Evolutionary conservation across 352 stramenopile genomes (phyloP), one percentile per base, ranked within the genome.

Genomic region (Phytopythium vexans): DNA sequence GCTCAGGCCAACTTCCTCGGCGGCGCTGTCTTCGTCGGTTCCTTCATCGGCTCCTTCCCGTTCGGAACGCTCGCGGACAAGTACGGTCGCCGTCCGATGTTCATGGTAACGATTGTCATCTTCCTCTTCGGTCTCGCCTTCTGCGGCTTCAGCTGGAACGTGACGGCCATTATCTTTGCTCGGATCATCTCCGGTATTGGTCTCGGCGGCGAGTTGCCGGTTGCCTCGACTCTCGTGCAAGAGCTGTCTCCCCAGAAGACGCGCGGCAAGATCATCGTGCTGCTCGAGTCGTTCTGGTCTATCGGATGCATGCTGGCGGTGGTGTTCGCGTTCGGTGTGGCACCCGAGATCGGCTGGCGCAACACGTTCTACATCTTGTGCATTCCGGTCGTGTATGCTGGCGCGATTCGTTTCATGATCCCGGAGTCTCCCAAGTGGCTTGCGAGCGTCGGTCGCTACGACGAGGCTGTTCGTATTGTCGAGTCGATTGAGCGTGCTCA

Each of bases 401-500:
- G 62, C 36, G 65, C 78, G 8, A 74, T 89, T 35, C 70, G 72
- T 15, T 69, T 82, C 33, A 68, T 47, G 27, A 70, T 88, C 41
- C 79, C 74, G 0, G 79, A 89, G 60, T 88, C 76, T n/a, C 76
- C 79, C 41, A 85, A 86, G 59, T 89, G 79, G 79, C 64, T 88
- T 8, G 79, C 79, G 27, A 83, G 70, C 33, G 76, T 89, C 15
- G 76, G 76, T 7, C 74, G 79, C 15, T 80, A 79, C 34, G 64
- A 85, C 4, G 76, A 88, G 50, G 79, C 79, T 8, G 46, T 85
- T 6, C 60, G 59, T 8, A 75, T 89, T n/a, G 75, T 87, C 8
- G 65, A 82, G 49, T 39, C 33, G 7, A 86, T 89, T 14, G 79
- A 89, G 40, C 72, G 60, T 11, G 62, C 60, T 1, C 73, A 86